Evolutionary conservation across 805 yeast species (phyloP).

Genomic region (Metschnikowia cerradonensis): DNA sequence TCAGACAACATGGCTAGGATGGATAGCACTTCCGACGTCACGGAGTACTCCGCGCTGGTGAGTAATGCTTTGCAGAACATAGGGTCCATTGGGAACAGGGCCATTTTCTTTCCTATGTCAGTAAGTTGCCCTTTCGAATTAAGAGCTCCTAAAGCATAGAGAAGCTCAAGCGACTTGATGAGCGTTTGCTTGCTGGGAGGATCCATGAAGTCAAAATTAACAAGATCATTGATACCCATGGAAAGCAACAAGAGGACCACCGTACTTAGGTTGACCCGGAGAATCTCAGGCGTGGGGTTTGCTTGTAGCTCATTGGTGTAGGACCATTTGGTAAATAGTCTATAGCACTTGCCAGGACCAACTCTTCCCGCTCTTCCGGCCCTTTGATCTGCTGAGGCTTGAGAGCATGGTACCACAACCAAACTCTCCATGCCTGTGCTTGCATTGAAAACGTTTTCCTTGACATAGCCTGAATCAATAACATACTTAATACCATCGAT

Average conservation of each 20-base stretch:
- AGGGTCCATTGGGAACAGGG: constrained; percentile 90
- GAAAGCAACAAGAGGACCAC: constrained; percentile 75
- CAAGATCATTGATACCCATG: constrained; percentile 76
- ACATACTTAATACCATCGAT: constrained; percentile 42
- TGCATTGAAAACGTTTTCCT: constrained; percentile 41
- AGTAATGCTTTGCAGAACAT: constrained; percentile 76
- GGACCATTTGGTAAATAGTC: constrained; percentile 82
- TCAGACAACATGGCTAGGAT: constrained; percentile 83
- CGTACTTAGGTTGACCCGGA: constrained; percentile 73
- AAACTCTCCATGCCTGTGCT: constrained; percentile 43
- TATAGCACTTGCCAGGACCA: constrained; percentile 52
- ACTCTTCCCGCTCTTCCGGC: constrained; percentile 49
- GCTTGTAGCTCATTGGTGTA: constrained; percentile 71
- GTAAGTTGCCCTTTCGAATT: constrained; percentile 78
- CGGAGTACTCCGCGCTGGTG: constrained; percentile 54
- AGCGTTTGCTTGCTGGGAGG: constrained; percentile 75
- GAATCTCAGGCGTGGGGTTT: constrained; percentile 88
- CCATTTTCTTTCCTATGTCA: constrained; percentile 74
- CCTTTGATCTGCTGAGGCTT: constrained; percentile 44
- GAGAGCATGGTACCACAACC: constrained; percentile 43
- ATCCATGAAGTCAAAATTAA: constrained; percentile 87
- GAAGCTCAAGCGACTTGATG: constrained; percentile 68
- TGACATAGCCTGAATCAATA: constrained; percentile 44
- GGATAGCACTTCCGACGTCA: constrained; percentile 65
- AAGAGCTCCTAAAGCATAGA: constrained; percentile 86